A percentile compares a stretch with the other conserved stretches of the same genome.
These are phyloP conservation scores for Phyllosticta citriasiana DNA, from an alignment of 2,329 filamentous ascomycete species.

Conservation along the genomic window DNA sequence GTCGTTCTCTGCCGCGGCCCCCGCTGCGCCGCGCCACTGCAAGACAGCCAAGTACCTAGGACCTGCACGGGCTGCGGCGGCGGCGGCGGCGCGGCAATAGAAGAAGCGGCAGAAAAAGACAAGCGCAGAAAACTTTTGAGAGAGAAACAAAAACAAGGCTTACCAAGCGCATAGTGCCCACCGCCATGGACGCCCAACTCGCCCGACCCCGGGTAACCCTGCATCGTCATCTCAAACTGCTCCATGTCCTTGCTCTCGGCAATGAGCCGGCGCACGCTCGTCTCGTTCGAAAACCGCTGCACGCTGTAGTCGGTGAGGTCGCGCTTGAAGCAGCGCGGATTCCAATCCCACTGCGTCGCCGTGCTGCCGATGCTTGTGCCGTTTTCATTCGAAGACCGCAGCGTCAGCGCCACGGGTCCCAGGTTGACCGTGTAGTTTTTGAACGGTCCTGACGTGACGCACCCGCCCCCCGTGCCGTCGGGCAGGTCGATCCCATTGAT, in stretches of 20 bases:
- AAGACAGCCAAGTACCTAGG: too few relatives aligned
- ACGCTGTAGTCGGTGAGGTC: conserved; percentile 24
- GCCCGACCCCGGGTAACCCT: conserved; percentile 24
- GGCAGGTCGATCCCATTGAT: conserved; percentile 27
- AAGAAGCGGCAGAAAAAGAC: neutral
- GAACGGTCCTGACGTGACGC: conserved; percentile 44
- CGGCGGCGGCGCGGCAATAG: neutral
- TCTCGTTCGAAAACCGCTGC: conserved; percentile 16
- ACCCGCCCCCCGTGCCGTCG: conserved; percentile 46
- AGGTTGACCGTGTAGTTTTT: conserved; percentile 35
- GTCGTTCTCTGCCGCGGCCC: neutral
- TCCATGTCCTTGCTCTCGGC: conserved; percentile 18
- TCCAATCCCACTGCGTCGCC: conserved; percentile 17
- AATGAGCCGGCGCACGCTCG: conserved; percentile 17
- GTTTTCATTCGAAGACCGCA: neutral
- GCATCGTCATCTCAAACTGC: conserved; percentile 30
- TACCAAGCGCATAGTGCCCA: conserved; percentile 36
- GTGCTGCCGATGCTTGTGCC: conserved; percentile 15
- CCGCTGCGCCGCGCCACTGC: neutral
- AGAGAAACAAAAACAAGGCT: neutral
- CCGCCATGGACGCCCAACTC: conserved; percentile 36
- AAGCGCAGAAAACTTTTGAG: neutral
- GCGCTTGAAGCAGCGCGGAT: conserved; percentile 30
- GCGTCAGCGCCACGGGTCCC: conserved; percentile 33
- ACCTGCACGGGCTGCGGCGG: too few relatives aligned